Evolutionary conservation across 495 filamentous ascomycete genomes (phyloP).

Genomic region (Tetracladium setigerum): DNA sequence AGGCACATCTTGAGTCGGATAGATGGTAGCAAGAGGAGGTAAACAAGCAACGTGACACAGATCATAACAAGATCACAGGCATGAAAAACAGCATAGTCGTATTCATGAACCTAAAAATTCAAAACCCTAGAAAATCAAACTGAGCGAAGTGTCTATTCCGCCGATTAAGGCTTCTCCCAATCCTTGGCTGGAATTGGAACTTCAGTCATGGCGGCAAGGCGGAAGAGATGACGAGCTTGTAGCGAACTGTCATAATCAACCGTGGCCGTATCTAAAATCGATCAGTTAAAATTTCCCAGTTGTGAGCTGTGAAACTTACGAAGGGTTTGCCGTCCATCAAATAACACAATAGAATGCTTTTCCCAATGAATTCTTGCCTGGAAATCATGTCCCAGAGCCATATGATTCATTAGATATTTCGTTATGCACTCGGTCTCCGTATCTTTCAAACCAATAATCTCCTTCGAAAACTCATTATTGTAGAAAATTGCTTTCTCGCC

Average conservation of each 20-base stretch:
- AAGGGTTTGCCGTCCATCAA: conserved; percentile 44
- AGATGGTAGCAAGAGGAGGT: too few relatives aligned
- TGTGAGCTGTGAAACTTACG: conserved; percentile 36
- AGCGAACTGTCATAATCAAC: conserved; percentile 45
- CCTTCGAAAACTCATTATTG: conserved; percentile 36
- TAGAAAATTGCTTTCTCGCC: conserved; percentile 66
- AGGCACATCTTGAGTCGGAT: too few relatives aligned
- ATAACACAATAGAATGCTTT: conserved; percentile 30
- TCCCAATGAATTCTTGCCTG: conserved; percentile 32
- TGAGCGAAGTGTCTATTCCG: too few relatives aligned
- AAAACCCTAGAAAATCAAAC: too few relatives aligned
- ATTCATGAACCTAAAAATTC: too few relatives aligned
- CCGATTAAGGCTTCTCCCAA: too few relatives aligned
- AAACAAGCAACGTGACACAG: too few relatives aligned
- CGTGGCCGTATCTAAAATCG: conserved; percentile 38
- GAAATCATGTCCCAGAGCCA: conserved; percentile 33
- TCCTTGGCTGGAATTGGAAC: conserved; percentile 44
- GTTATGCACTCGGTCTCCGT: conserved; percentile 40
- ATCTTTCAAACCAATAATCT: conserved; percentile 29
- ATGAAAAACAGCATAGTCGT: too few relatives aligned
- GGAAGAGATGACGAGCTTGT: conserved; percentile 46
- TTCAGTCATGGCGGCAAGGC: conserved; percentile 41
- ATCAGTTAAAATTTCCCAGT: too few relatives aligned
- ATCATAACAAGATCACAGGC: too few relatives aligned
- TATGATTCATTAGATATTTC: conserved; percentile 33